Evolutionary conservation across 164 flowering plant genomes (phyloP).

Genomic region (Umbilicus rupestris): DNA sequence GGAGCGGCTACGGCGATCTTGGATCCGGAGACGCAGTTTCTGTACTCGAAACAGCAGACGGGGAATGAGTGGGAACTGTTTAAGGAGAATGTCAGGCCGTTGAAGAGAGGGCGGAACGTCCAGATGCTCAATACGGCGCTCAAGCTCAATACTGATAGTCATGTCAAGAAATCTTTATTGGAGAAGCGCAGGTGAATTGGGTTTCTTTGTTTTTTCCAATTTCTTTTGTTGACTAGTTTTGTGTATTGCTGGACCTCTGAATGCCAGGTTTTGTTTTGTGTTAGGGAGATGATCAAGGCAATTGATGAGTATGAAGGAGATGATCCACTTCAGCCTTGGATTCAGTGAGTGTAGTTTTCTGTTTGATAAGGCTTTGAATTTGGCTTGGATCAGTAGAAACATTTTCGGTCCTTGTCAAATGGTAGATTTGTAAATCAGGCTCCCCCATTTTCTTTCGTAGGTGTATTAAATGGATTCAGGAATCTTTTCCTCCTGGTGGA

Average conservation of each 20-base stretch:
- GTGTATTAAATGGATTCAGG: slow-evolving; percentile 96
- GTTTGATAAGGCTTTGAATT: neutral
- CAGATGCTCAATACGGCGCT: slow-evolving; percentile 59
- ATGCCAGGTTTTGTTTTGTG: neutral
- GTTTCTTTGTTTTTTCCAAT: neutral
- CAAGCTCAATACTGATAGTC: slow-evolving; percentile 36
- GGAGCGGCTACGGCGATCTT: slow-evolving; percentile 20
- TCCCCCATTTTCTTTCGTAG: slow-evolving; percentile 22
- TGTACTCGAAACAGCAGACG: slow-evolving; percentile 40
- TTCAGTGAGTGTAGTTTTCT: slow-evolving; percentile 38
- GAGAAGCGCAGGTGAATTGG: slow-evolving; percentile 37
- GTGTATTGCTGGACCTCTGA: neutral
- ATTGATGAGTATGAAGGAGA: slow-evolving; percentile 79
- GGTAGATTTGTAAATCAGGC: neutral
- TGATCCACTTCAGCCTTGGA: slow-evolving; percentile 86
- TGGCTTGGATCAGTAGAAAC: neutral
- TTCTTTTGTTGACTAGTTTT: neutral
- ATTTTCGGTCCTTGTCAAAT: neutral
- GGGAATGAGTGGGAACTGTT: slow-evolving; percentile 86
- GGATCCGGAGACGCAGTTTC: slow-evolving; percentile 73
- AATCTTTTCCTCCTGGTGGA: slow-evolving; percentile 86
- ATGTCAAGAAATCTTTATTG: slow-evolving; percentile 43
- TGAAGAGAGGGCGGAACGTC: slow-evolving; percentile 84
- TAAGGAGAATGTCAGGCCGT: slow-evolving; percentile 85
- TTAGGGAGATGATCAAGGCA: slow-evolving; percentile 63